Evolutionary conservation across 805 yeast species (phyloP), one percentile per base, ranked within the genome.

Genomic region (Citeromyces nyonsensis): DNA sequence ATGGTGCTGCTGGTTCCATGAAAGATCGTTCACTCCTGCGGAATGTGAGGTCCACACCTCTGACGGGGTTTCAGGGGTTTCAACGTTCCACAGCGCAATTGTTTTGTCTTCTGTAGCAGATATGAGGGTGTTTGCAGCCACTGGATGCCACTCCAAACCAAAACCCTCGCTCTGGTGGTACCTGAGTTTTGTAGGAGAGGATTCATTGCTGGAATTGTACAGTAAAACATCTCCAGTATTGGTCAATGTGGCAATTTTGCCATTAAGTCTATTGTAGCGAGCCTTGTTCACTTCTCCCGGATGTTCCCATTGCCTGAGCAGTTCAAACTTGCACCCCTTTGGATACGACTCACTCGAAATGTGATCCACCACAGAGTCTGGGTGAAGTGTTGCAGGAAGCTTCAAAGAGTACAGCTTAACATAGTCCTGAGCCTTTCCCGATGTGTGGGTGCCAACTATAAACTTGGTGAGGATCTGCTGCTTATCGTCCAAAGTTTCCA

Each of bases 51-150:
- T 57, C 43, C 66, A 68, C 4, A 56, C 52, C 36, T 56, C 61
- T n/a, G 51, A 36, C 10, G 84, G 84, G 4, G 61, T 49, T 4
- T 38, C 25, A 6, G 30, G 25, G 12, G 33, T 35, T 7, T 27
- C 27, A 7, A 69, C 43, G 40, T 78, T 79, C 94, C 94, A 83
- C 26, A 76, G 45, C 0, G 82, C 82, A 28, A 82, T 69, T 18
- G 68, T 66, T 10, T 66, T 52, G 48, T 82, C 94, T 37, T 69
- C 72, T 4, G 83, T 63, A 2, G 82, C 80, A 2, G 85, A 61
- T 9, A 74, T 54, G 22, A 84, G 60, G 37, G 51, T 51, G 26
- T 65, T 58, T 18, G 51, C 51, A 25, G 38, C 40, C 15, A 40
- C 40, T 14, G 61, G 56, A 35, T 66, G 56, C 93, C 94, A 83